phyloP scores from a whole-genome alignment of 805 yeast genomes.

The Diddensiella santjacobensis region DNA sequence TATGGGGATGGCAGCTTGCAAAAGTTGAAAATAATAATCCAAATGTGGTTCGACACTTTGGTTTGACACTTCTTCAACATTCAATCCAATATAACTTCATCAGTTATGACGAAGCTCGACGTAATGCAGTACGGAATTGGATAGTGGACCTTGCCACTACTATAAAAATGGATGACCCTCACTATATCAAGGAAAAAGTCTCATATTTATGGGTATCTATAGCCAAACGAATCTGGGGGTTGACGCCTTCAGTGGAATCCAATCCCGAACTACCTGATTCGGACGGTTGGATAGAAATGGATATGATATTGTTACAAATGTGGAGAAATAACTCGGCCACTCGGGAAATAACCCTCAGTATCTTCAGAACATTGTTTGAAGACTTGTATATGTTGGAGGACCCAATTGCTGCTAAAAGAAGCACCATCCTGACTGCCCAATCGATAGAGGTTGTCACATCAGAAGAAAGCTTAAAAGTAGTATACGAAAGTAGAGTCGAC shows the following conservation, averaged over 20 bases:
- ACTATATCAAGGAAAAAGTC: constrained; percentile 81
- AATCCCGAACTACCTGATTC: constrained; percentile 24
- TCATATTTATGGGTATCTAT: constrained; percentile 89
- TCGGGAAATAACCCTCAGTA: constrained; percentile 72
- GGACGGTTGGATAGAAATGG: constrained; percentile 87
- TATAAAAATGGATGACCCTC: constrained; percentile 68
- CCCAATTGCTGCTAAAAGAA: constrained; percentile 78
- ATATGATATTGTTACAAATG: constrained; percentile 61
- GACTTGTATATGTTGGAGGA: constrained; percentile 91
- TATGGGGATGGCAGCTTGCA: constrained; percentile 87
- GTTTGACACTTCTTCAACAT: constrained; percentile 72
- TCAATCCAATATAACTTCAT: constrained; percentile 57
- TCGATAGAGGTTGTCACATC: constrained; percentile 83
- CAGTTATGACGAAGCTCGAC: constrained; percentile 54
- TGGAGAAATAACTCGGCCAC: constrained; percentile 67
- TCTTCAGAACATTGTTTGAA: constrained; percentile 84
- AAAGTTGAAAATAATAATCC: constrained; percentile 55
- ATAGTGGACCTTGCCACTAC: constrained; percentile 69
- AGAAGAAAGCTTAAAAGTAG: constrained; percentile 52
- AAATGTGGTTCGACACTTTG: constrained; percentile 82
- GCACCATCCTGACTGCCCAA: constrained; percentile 70
- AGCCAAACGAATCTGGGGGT: constrained; percentile 91
- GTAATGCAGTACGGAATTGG: constrained; percentile 75
- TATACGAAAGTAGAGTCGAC: constrained; percentile 65
- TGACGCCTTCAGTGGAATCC: constrained; percentile 26